phyloP scores from a whole-genome alignment of 495 filamentous ascomycete species.

The Tuber umbilicatum region DNA sequence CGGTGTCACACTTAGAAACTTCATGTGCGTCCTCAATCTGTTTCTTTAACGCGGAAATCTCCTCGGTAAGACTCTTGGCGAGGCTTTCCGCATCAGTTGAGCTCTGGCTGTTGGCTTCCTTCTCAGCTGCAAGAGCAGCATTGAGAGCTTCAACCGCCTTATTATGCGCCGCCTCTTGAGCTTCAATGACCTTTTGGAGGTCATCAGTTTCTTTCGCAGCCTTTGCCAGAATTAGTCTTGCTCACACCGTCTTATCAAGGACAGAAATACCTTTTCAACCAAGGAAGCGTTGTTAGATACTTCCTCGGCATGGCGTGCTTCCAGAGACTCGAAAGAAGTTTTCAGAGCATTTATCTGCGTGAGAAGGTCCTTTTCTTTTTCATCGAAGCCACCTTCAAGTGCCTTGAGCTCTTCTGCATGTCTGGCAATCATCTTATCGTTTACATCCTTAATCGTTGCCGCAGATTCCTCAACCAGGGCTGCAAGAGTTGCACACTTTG shows the following conservation, averaged over 20 bases:
- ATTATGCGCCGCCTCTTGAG: slow-evolving; percentile 23
- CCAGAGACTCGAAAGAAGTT: slow-evolving; percentile 24
- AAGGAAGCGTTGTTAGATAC: slow-evolving; percentile 30
- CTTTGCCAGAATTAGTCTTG: slow-evolving; percentile 12
- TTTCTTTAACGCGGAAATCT: slow-evolving; percentile 31
- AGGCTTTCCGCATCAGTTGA: slow-evolving; percentile 15
- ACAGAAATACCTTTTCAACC: slow-evolving; percentile 32
- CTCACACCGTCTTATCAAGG: slow-evolving; percentile 21
- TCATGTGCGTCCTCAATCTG: slow-evolving; percentile 39
- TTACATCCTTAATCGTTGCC: slow-evolving; percentile 17
- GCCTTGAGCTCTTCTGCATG: slow-evolving; percentile 45
- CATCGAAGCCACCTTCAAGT: slow-evolving; percentile 45
- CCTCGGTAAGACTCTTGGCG: slow-evolving; percentile 16
- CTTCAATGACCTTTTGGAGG: slow-evolving; percentile 30
- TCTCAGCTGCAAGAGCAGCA: slow-evolving; percentile 36
- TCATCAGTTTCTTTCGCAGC: slow-evolving; percentile 24
- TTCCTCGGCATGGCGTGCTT: slow-evolving; percentile 33
- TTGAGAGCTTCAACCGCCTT: slow-evolving; percentile 32
- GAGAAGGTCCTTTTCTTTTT: slow-evolving; percentile 40
- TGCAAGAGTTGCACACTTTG: neutral
- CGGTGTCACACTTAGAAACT: slow-evolving; percentile 38
- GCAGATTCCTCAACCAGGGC: slow-evolving; percentile 9
- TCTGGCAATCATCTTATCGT: slow-evolving; percentile 35
- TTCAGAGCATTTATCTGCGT: slow-evolving; percentile 35
- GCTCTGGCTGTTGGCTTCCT: slow-evolving; percentile 18